phyloP scores from a whole-genome alignment of 257 asterid species.

The Pogostemon cablin region DNA sequence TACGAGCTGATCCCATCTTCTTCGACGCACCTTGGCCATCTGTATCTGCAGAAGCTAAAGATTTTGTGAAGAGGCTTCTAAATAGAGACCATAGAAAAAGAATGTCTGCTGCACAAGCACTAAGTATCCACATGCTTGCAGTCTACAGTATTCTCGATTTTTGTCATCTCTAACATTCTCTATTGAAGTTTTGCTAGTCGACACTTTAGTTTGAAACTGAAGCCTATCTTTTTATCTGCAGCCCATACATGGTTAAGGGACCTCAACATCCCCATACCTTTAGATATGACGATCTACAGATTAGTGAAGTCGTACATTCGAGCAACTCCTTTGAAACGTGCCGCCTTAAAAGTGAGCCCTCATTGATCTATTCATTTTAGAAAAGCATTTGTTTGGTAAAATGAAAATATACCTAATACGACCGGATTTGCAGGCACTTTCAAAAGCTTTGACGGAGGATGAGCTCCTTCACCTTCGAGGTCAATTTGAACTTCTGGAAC shows the following conservation, averaged over 20 bases:
- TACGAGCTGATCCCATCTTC: conserved; percentile 96
- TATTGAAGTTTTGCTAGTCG: too few species aligned
- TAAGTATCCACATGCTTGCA: conserved; percentile 34
- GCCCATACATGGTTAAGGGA: conserved; percentile 94
- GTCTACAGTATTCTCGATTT: neutral
- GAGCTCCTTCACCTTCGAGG: conserved; percentile 76
- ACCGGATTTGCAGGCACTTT: conserved; percentile 68
- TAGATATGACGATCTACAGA: conserved; percentile 76
- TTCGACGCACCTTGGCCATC: conserved; percentile 92
- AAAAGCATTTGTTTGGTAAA: conserved; percentile 14
- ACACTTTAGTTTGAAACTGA: conserved; percentile 1
- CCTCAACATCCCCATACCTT: conserved; percentile 60
- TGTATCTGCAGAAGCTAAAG: conserved; percentile 81
- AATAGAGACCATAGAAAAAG: conserved; percentile 90
- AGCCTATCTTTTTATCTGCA: conserved; percentile 43
- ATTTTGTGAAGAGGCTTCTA: conserved; percentile 89
- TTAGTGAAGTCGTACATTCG: conserved; percentile 78
- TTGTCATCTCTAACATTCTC: conserved; percentile 5
- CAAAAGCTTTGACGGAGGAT: conserved; percentile 85
- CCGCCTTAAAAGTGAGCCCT: conserved; percentile 71
- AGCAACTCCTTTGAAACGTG: conserved; percentile 83
- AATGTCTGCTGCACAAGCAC: conserved; percentile 97
- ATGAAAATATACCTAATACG: neutral
- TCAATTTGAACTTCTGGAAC: conserved; percentile 78
- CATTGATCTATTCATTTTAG: conserved; percentile 5